Evolutionary conservation across 129 eudicot genomes (phyloP), one percentile per base, ranked within the genome.

Genomic region (Erigeron canadensis): DNA sequence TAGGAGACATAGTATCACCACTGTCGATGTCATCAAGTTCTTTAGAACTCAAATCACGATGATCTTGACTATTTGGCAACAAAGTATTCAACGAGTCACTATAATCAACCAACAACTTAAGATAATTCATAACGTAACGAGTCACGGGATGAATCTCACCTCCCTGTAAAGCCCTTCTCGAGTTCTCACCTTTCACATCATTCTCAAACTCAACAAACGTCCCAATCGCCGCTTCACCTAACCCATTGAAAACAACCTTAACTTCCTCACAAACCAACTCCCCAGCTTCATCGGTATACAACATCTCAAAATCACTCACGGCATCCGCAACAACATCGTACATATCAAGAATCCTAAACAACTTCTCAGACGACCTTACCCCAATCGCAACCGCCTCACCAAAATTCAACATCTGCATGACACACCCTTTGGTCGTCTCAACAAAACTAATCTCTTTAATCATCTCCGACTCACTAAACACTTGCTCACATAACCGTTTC

Each of bases 391-490:
- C 90, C 0, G 98, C 96, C 75, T 93, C 98, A 10, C 96, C 98
- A 37, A 89, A 93, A 86, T 93, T 89, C 92, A 93, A 82, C 54
- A 93, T 64, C 93, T 93, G 98, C 98, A 93, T 87, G 68, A 93
- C 92, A 22, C 98, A 87, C 56, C 96, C 98, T 77, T 89, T 93
- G 0, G 98, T 81, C 3, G 95, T 84, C 81, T 93, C 98, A 21
- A 89, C 78, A 45, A 89, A 93, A 75, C 98, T 89, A 69, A 93
- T 84, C 42, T 89, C 96, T 62, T 81, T 82, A 55, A 89, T 86
- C 77, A 93, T 16, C 66, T 86, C 88, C 1, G 93, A 88, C 69
- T 78, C 93, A 8, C 77, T 83, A 76, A 89, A 89, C 11, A 89
- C 77, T 79, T 86, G 83, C 53, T 92, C 97, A 23, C 97, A 91